Percentiles rank a stretch among this genome's conserved stretches.
phyloP scores from a whole-genome alignment of 202 grass and related monocot species.

The Panicum hallii region DNA sequence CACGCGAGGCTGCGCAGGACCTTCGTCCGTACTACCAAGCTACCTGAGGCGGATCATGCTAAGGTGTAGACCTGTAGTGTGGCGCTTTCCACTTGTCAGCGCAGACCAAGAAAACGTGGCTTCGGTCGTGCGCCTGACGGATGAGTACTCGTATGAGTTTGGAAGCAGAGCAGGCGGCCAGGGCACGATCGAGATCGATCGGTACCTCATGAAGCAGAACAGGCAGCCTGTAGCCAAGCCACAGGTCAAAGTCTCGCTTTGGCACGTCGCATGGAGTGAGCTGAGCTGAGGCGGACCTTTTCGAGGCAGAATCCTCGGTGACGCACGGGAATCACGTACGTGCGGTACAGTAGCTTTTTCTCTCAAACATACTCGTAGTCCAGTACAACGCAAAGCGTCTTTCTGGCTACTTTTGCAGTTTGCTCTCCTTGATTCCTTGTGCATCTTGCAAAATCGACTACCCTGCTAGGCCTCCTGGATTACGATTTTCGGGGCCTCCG shows the following conservation, averaged over 20 bases:
- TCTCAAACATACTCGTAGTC: no score
- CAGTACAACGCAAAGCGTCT: not conserved
- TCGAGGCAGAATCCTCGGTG: not conserved
- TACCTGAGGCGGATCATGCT: no score
- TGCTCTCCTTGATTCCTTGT: not conserved
- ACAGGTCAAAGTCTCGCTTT: constrained; percentile 26
- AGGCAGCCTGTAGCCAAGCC: no score
- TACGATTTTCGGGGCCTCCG: not conserved
- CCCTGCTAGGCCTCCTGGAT: not conserved
- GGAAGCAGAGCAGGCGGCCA: not conserved
- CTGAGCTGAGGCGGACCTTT: no score
- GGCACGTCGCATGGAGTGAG: not conserved
- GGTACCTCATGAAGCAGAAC: not conserved
- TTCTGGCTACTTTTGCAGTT: not conserved
- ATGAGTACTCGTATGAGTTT: not conserved
- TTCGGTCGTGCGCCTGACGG: not conserved
- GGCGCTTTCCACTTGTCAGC: not conserved
- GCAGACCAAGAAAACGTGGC: not conserved
- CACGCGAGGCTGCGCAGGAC: no score
- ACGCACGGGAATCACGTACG: not conserved
- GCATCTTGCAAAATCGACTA: not conserved
- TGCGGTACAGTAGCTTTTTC: not conserved
- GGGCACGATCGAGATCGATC: not conserved
- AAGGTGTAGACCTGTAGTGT: no score
- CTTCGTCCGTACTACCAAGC: no score